phyloP scores from a whole-genome alignment of 2,329 filamentous ascomycete genomes.

The Raffaelea arxii region DNA sequence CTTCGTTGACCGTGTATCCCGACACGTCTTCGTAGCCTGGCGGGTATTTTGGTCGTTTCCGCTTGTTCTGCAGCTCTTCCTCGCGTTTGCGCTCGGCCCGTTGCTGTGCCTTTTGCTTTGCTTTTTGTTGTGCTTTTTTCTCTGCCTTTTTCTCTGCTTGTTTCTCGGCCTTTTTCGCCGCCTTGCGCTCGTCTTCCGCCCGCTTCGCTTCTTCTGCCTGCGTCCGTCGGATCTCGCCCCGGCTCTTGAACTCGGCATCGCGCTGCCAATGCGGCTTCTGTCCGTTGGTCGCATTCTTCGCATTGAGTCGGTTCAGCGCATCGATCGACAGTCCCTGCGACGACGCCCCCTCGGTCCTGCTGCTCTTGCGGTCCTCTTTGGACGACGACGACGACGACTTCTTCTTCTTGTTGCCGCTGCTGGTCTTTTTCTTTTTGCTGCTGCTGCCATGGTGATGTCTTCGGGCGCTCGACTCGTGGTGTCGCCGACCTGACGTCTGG shows the following conservation, averaged over 20 bases:
- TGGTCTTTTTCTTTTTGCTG: constrained; percentile 11
- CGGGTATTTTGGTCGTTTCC: not conserved
- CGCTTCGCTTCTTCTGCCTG: constrained; percentile 6
- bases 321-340: constrained; percentile 16
- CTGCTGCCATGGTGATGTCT: constrained; percentile 13
- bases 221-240: not conserved
- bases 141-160: constrained; percentile 1
- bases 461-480: constrained; percentile 10
- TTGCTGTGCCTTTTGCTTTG: not conserved
- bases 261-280: constrained; percentile 7
- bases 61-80: constrained; percentile 5
- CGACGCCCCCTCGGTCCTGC: not conserved
- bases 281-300: constrained; percentile 6
- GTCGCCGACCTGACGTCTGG: constrained; percentile 6
- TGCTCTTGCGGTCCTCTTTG: constrained; percentile 4
- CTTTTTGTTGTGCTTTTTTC: constrained; percentile 5
- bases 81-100: constrained; percentile 7
- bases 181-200: not conserved
- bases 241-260: constrained; percentile 2
- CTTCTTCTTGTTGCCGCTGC: constrained; percentile 9
- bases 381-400: constrained; percentile 6
- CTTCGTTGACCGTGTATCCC: not conserved
- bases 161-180: not conserved
- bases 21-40: not conserved
- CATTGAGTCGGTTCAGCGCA: constrained; percentile 17